Evolutionary conservation across 2,329 filamentous ascomycete genomes (phyloP), one percentile per base, ranked within the genome.

Genomic region (Rutstroemia sp.): DNA sequence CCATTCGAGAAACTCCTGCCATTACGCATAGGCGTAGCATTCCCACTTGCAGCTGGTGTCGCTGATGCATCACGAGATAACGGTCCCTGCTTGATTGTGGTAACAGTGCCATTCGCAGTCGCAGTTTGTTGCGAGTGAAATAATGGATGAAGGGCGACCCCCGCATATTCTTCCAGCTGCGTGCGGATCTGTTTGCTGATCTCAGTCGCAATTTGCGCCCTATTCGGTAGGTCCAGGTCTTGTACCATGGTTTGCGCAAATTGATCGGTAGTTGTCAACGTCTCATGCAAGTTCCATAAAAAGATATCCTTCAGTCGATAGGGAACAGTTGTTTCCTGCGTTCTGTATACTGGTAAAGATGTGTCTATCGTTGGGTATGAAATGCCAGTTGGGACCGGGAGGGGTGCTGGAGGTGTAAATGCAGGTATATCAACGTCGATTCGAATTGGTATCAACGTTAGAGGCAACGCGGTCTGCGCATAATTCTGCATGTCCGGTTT

Each of bases 231-330:
- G 69, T 99, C 94, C 44, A 99, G 79, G 69, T 99, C 94, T 62
- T 95, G 89, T 1, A 95, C 92, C 63, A 97, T 83, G 1, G 81
- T 84, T 64, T 88, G 82, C n/a, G 94, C 94, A 69, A 97, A 99
- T 68, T 95, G 88, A 68, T 99, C 94, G 0, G 94, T 95, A 0
- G 94, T 99, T 51, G 92, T 88, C 57, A 96, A 77, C 0, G 89
- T 88, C 74, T 99, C 94, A 72, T 97, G 92, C 14, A 99, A 78
- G 67, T 99, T 99, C 94, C 94, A 99, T 52, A 96, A 75, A 66
- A 99, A 97, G n/a, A 89, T 87, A 66, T 99, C 94, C 66, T 95
- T 91, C 57, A 99, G 78, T 60, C 94, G 84, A 72, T 91, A 96
- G 3, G 89, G 87, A 0, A 91, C 84, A 14, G 91, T 91, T 59